Base-by-base conservation (phyloP, 2,329 filamentous ascomycete species). In the Cladosporium velox region DNA sequence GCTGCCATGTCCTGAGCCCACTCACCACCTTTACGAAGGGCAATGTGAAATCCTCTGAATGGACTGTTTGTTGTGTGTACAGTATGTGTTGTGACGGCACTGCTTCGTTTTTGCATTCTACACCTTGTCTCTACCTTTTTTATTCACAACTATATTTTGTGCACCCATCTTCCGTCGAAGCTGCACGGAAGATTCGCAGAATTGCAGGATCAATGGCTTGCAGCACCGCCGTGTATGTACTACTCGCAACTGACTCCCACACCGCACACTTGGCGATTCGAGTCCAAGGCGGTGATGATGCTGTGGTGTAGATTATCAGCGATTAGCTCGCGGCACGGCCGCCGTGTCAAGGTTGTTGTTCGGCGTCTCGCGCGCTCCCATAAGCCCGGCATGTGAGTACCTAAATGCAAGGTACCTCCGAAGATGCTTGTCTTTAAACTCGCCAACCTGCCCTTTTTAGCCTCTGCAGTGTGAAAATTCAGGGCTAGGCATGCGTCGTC, bases 1-100 rank as follows among this genome's bases (percentile, higher is more conserved):
- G 80, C 75, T 81, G 81, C 81, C 68, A 79, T 81, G 79, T 77
- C 76, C 79, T 75, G 74, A 79, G 79, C 78, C 77, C 77, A 67
- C 71, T 76, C 77, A 82, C 80, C 80, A 81, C 79, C 79, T 77
- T 78, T 77, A 41, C 75, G 72, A 78, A 77, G 79, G 77, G 77
- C 79, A 77, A 76, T 75, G 65, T 77, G 73, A 79, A 69, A 75
- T 70, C 70, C 76, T 77, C 81, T 81, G 81, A 82, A 78, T 78
- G 79, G 79, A 75, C 61, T 34, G n/a, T 35, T 64, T 34, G 49
- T 64, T 64, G 61, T 64, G 51, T 64, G 3, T 51, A n/a, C 18
- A 24, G 28, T 18, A 38, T 52, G 51, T 64, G 61, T 38, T 32
- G 51, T 26, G 61, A 49, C n/a, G 51, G 51, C 61, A 64, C 44